Conservation (phyloP, 1,284 basidiomycete genomes). For the Gymnopus androsaceus region DNA sequence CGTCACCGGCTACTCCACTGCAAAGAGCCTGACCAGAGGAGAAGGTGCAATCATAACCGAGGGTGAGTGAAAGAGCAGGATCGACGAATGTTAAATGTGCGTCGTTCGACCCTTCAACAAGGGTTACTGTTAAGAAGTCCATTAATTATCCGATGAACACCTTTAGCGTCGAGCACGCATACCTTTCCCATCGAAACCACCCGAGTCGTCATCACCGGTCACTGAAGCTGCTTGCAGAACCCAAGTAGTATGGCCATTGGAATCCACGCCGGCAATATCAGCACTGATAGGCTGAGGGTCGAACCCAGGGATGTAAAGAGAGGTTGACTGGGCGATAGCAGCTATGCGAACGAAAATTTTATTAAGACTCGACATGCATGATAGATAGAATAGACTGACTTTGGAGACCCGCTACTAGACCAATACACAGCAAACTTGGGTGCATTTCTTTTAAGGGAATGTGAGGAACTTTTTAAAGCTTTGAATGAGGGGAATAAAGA, state of each 20-base stretch:
- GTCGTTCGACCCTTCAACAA: slow-evolving; percentile 18
- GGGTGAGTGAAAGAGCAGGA: slow-evolving; percentile 1
- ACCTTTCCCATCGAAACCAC: slow-evolving; percentile 40
- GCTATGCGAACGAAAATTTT: slow-evolving; percentile 11
- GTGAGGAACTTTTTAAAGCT: too few relatives aligned
- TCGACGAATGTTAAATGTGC: slow-evolving; percentile 9
- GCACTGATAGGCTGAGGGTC: slow-evolving; percentile 46
- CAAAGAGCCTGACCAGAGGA: slow-evolving; percentile 16
- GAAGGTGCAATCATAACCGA: slow-evolving; percentile 15
- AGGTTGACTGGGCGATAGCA: slow-evolving; percentile 27
- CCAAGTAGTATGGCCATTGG: slow-evolving; percentile 45
- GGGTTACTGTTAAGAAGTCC: slow-evolving; percentile 16
- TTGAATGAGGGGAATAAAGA: too few relatives aligned
- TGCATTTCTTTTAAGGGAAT: too few relatives aligned
- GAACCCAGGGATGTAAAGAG: slow-evolving; percentile 47
- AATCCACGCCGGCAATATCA: slow-evolving; percentile 39
- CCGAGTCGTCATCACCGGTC: slow-evolving; percentile 29
- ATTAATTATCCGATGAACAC: background rate
- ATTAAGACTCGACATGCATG: background rate
- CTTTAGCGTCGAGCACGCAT: slow-evolving; percentile 6
- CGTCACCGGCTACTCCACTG: slow-evolving; percentile 12
- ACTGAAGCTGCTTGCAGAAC: slow-evolving; percentile 39
- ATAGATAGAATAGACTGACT: background rate
- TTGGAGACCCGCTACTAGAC: slow-evolving; percentile 7
- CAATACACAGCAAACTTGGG: too few relatives aligned